Conservation (phyloP, 2,329 filamentous ascomycete genomes). For the Aureobasidium sp. region DNA sequence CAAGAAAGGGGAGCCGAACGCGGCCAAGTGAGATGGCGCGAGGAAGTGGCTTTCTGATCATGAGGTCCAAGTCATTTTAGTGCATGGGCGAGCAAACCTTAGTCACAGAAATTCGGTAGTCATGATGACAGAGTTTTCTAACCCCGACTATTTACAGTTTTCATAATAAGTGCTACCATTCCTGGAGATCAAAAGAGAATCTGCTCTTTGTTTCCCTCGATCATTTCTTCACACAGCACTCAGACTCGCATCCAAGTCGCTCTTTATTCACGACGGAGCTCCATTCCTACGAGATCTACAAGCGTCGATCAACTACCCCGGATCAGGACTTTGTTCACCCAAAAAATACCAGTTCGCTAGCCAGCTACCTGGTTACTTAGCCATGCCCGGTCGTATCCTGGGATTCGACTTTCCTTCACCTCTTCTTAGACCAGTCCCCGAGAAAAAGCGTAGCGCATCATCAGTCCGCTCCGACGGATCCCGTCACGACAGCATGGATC, state of each 20-base stretch:
- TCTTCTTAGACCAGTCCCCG: constrained; percentile 14
- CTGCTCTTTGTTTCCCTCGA: constrained; percentile 1
- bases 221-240: background rate
- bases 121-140: background rate
- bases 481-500: constrained; percentile 24
- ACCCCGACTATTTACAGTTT: constrained; percentile 6
- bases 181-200: background rate
- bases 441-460: constrained; percentile 14
- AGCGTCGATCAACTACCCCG: constrained; percentile 3
- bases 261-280: background rate
- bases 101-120: background rate
- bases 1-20: background rate
- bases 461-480: constrained; percentile 11
- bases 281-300: background rate
- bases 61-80: constrained; percentile 2
- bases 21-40: background rate
- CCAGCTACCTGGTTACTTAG: constrained; percentile 1
- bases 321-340: background rate
- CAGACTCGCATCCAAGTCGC: background rate
- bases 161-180: background rate
- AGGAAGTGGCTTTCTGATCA: constrained; percentile 2
- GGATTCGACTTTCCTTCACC: constrained; percentile 22
- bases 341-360: background rate
- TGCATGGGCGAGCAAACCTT: background rate
- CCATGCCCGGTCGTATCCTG: constrained; percentile 26